phyloP scores from a whole-genome alignment of 2,329 filamentous ascomycete genomes.

The Ambrosiella cleistominuta region DNA sequence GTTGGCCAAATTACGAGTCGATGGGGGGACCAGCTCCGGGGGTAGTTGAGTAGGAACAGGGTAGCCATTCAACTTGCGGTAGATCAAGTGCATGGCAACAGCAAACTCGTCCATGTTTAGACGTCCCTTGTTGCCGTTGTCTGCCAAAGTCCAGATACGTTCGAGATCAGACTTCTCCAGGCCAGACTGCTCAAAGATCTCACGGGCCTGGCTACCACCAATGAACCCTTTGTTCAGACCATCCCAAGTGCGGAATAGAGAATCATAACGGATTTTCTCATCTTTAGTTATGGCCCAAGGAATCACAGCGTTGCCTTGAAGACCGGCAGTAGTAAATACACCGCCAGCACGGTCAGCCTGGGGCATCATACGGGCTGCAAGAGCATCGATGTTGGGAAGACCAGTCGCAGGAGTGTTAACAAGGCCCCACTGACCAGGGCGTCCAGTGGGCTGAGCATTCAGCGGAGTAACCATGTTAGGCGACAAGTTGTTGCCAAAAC shows the following conservation, averaged over 20 bases:
- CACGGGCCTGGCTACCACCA: slow-evolving; percentile 78
- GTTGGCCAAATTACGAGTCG: slow-evolving; percentile 79
- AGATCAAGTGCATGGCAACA: slow-evolving; percentile 97
- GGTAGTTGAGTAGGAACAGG: slow-evolving; percentile 76
- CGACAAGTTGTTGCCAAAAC: slow-evolving; percentile 35
- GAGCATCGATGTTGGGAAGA: slow-evolving; percentile 79
- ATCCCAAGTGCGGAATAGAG: slow-evolving; percentile 92
- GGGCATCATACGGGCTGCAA: slow-evolving; percentile 94
- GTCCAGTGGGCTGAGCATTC: slow-evolving; percentile 85
- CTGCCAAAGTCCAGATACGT: slow-evolving; percentile 83
- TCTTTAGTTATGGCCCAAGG: slow-evolving; percentile 98
- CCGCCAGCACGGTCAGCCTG: slow-evolving; percentile 78
- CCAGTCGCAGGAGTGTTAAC: slow-evolving; percentile 84
- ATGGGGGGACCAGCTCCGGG: slow-evolving; percentile 83
- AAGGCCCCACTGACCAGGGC: slow-evolving; percentile 92
- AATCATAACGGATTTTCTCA: slow-evolving; percentile 92
- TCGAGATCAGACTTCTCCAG: slow-evolving; percentile 81
- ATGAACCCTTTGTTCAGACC: slow-evolving; percentile 86
- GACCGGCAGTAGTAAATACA: slow-evolving; percentile 64
- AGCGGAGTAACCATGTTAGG: slow-evolving; percentile 52
- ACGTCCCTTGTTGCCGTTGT: slow-evolving; percentile 84
- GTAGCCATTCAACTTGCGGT: slow-evolving; percentile 90
- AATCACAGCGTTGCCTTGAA: slow-evolving; percentile 86
- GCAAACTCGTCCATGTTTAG: slow-evolving; percentile 95
- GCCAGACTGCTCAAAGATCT: slow-evolving; percentile 93